These are phyloP conservation scores for Canna indica DNA, from an alignment of 176 grass and related monocot genomes.

Conservation along the genomic window DNA sequence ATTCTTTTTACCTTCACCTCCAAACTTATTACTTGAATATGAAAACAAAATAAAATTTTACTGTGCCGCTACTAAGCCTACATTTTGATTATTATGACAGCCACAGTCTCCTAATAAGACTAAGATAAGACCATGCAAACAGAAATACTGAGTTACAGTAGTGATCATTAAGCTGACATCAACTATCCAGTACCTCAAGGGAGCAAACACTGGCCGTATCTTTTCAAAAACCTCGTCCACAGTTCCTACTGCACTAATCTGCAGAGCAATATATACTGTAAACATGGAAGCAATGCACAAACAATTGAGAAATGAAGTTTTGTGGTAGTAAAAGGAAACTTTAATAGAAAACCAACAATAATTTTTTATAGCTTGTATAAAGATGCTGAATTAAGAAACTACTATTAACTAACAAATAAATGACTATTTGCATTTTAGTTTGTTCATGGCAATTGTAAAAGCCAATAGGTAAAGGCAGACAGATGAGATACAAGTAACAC, in stretches of 20 bases:
- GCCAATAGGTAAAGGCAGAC: no score
- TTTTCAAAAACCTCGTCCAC: conserved; percentile 69
- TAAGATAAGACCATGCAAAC: neutral
- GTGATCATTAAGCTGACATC: neutral
- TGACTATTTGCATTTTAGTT: conserved; percentile 14
- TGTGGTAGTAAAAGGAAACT: neutral
- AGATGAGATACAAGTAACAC: no score
- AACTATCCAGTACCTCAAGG: conserved; percentile 42
- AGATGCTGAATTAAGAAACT: neutral
- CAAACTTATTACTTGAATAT: no score
- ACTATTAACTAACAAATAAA: neutral
- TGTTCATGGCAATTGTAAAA: neutral
- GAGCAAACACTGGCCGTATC: conserved; percentile 40
- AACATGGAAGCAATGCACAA: neutral
- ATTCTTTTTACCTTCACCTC: no score
- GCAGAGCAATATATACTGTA: conserved; percentile 24
- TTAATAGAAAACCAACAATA: conserved; percentile 5
- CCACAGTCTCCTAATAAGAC: neutral
- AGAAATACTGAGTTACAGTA: neutral
- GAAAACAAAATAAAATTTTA: no score
- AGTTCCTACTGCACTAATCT: conserved; percentile 69
- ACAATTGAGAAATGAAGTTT: neutral
- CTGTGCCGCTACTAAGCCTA: no score
- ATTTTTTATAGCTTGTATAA: neutral
- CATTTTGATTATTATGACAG: neutral